A percentile compares a stretch with the other conserved stretches of the same genome.
Evolutionary conservation across 108 stramenopile genomes (phyloP).

Genomic region (Halocafeteria seosinensis): DNA sequence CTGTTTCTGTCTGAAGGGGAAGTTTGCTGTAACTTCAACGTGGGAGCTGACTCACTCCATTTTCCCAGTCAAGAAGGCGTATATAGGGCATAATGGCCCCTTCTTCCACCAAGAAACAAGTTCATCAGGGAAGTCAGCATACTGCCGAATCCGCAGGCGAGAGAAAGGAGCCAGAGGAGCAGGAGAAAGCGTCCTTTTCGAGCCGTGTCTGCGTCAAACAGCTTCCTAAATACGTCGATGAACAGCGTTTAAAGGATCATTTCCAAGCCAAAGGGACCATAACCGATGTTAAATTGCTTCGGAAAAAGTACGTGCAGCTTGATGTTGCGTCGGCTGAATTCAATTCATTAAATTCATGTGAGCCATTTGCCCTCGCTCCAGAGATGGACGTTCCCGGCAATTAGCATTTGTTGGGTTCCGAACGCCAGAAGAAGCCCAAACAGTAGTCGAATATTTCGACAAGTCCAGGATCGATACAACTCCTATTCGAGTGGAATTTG

Average conservation of each 20-base stretch:
- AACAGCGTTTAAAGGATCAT: conserved; percentile 25
- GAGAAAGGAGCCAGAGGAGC: too few relatives aligned
- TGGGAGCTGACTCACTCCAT: too few relatives aligned
- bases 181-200: too few relatives aligned
- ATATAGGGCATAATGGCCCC: too few relatives aligned
- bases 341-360: not conserved
- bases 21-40: too few relatives aligned
- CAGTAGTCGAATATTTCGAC: conserved; percentile 35
- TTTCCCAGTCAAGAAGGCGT: too few relatives aligned
- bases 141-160: too few relatives aligned
- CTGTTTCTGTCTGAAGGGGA: too few relatives aligned
- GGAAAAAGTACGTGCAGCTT: conserved; percentile 15
- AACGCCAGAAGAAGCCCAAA: conserved; percentile 18
- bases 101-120: too few relatives aligned
- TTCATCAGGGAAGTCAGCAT: too few relatives aligned
- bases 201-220: conserved; percentile 38
- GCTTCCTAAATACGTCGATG: conserved; percentile 31
- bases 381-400: conserved; percentile 27
- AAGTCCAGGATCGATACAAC: conserved; percentile 35
- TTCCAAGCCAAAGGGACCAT: conserved; percentile 17
- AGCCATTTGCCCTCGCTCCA: not conserved
- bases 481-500: conserved; percentile 25
- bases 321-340: not conserved
- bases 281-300: conserved; percentile 34
- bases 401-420: conserved; percentile 41